Base-by-base conservation (phyloP, 768 basidiomycete genomes). In the Boletellus emodensis region DNA sequence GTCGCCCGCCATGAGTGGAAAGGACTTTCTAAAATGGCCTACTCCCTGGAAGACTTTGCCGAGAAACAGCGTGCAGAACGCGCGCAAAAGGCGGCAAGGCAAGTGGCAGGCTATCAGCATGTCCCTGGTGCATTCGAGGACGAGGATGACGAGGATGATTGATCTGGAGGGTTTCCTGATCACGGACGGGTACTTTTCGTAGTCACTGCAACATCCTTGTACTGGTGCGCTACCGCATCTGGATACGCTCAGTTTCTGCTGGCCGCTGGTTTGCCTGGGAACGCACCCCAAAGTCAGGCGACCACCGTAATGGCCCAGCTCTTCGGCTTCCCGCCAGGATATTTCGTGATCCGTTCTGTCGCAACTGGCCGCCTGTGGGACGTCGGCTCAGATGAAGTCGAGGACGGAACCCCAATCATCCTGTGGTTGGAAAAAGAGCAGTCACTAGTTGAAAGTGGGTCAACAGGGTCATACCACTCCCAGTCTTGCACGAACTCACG, bases 1-100 rank as follows among this genome's bases (percentile, higher is more conserved):
- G 80, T 99, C 20, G 95, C 94, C 6, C 78, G 88, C 57, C 96
- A 99, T 59, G 91, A 97, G 70, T 99, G 94, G 91, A 96, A 94
- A 69, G 94, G 94, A 6, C 71, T 94, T 48, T 78, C 80, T 1
- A 94, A 92, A 69, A 79, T 82, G 72, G 66, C 68, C 0, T 75
- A 80, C 35, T 71, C 70, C 6, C 62, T 96, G 41, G 85, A 92
- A 60, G 90, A 94, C 61, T 86, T 82, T 76, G 75, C 79, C 4
- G 86, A 87, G 68, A 86, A 80, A 60, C 65, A 65, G 34, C 59
- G 59, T 37, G 50, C 33, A 26, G 78, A 82, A 53, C 42, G 53
- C 1, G 35, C 44, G 4, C 69, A 77, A 40, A 44, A 50, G 40
- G 40, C 32, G 18, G 20, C 24, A 15, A 61, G 34, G 26, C 65